phyloP scores from a whole-genome alignment of 768 basidiomycete genomes.

The Kondoa subrosea region DNA sequence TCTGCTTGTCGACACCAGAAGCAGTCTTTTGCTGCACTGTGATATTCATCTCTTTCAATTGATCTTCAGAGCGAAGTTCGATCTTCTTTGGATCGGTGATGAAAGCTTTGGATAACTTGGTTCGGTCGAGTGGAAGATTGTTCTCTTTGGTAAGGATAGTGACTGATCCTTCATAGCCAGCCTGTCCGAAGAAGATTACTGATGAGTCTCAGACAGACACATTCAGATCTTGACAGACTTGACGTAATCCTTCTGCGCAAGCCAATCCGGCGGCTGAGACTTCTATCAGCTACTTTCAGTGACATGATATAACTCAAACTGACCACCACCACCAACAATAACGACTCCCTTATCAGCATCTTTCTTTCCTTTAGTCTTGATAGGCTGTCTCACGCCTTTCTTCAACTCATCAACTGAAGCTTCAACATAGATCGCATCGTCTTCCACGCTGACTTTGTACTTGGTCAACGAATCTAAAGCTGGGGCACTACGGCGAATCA shows the following conservation, averaged over 20 bases:
- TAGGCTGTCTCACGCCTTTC: background rate
- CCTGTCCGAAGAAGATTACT: constrained; percentile 36
- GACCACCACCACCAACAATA: background rate
- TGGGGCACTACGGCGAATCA: too few species aligned
- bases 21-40: constrained; percentile 51
- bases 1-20: constrained; percentile 47
- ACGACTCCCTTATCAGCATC: background rate
- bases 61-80: constrained; percentile 52
- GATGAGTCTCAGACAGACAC: background rate
- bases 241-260: constrained; percentile 50
- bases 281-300: too few species aligned
- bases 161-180: constrained; percentile 60
- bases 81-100: constrained; percentile 61
- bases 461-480: background rate
- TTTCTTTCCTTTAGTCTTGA: background rate
- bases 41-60: constrained; percentile 48
- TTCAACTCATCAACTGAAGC: background rate
- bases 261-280: background rate
- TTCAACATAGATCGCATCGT: background rate
- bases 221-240: constrained; percentile 38
- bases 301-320: too few species aligned
- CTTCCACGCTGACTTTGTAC: background rate
- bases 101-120: constrained; percentile 75
- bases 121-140: constrained; percentile 70
- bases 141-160: constrained; percentile 62